Evolutionary conservation across 768 basidiomycete species (phyloP), one percentile per base, ranked within the genome.

Genomic region (Boletus vermiculosoides): DNA sequence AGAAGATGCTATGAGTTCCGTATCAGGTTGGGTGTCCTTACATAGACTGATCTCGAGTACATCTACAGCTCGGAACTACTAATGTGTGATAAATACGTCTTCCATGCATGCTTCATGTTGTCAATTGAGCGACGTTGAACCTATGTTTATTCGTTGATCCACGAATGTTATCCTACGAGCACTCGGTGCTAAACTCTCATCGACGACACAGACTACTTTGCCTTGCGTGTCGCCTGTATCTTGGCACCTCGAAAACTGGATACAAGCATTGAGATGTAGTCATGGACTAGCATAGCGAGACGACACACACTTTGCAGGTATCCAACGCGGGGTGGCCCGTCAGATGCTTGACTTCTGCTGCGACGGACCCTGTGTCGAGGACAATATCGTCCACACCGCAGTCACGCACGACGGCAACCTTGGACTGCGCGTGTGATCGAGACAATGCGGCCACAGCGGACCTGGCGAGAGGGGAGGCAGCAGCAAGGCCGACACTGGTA

Each of bases 1-100:
- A 73, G 42, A 73, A 76, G 55, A 28, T 33, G 0, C 50, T 39
- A 45, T 71, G 45, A 63, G 10, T 25, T 31, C 9, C 15, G n/a
- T 25, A 8, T 30, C 6, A 18, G 22, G 33, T 23, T 12, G 16
- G 11, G 22, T 31, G 36, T 15, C 16, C 15, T 30, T 5, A 18
- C 57, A 57, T 62, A 47, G 55, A 61, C 51, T 30, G 37, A 51
- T 54, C 31, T 52, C 45, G 12, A 61, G 56, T 60, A 64, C 40
- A 62, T 62, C 22, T 69, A 64, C 51, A n/a, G n/a, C 34, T 40
- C 39, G 13, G 40, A 52, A 13, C 41, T 22, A 50, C 46, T 71
- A 65, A 72, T 63, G 36, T 59, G 56, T 64, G 56, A 44, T 36
- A 8, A 54, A 33, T 51, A 49, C n/a, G 28, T 22, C 10, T 52